phyloP scores from a whole-genome alignment of 768 basidiomycete species.

The Exsudoporus frostii region DNA sequence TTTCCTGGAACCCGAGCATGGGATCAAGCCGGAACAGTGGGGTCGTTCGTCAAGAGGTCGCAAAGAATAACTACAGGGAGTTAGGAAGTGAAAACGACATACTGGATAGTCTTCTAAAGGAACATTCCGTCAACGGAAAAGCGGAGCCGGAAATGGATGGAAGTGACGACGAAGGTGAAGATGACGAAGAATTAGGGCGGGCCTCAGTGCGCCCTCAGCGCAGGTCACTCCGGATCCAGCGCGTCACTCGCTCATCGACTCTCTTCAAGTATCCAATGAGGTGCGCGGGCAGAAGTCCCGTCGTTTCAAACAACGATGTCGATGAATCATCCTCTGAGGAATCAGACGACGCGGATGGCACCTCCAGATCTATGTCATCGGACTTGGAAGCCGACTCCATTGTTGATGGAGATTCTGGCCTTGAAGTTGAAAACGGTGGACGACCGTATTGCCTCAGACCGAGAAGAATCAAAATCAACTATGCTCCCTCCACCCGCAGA shows the following conservation, averaged over 20 bases:
- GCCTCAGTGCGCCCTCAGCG: constrained; percentile 16
- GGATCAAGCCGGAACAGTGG: constrained; percentile 10
- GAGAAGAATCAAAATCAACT: constrained; percentile 65
- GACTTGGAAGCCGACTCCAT: constrained; percentile 39
- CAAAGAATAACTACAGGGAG: constrained; percentile 42
- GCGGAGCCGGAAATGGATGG: constrained; percentile 23
- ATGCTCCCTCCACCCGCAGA: constrained; percentile 82
- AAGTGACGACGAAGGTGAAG: constrained; percentile 33
- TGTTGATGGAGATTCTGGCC: constrained; percentile 36
- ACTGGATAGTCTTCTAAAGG: constrained; percentile 13
- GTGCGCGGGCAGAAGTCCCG: too few relatives aligned
- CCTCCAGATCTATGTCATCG: constrained; percentile 42
- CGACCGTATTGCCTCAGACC: constrained; percentile 59
- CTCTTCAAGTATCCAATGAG: too few relatives aligned
- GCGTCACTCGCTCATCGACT: constrained; percentile 24
- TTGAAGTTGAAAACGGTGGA: constrained; percentile 40
- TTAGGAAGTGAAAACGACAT: constrained; percentile 43
- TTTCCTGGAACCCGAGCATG: neutral
- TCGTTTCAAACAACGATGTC: constrained; percentile 42
- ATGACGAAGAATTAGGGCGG: constrained; percentile 24
- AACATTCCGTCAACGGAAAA: constrained; percentile 20
- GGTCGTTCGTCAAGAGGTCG: constrained; percentile 40
- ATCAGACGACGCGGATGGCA: constrained; percentile 56
- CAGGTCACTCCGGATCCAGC: too few relatives aligned
- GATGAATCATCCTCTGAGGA: constrained; percentile 48